A percentile compares a stretch with the other conserved stretches of the same genome.
These are phyloP conservation scores for Petunia axillaris DNA, from an alignment of 257 asterid genomes.

Conservation along the genomic window DNA sequence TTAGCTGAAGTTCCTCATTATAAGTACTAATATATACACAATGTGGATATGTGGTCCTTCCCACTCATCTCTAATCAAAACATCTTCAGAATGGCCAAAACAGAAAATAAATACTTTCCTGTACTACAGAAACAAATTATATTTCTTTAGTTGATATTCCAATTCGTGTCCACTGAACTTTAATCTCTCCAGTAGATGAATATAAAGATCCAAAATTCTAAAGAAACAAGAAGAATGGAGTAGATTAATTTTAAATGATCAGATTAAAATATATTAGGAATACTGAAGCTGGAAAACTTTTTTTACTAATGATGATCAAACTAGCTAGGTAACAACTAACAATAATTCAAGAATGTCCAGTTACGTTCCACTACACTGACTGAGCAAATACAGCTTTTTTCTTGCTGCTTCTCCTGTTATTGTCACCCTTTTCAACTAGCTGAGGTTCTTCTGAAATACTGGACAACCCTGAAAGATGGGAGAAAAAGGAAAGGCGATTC, in stretches of 20 bases:
- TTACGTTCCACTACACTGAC: constrained; percentile 17
- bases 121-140: background rate
- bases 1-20: constrained; percentile 10
- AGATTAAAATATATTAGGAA: background rate
- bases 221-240: background rate
- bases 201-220: background rate
- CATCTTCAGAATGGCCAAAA: background rate
- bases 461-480: constrained; percentile 43
- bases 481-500: background rate
- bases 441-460: constrained; percentile 57
- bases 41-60: constrained; percentile 45
- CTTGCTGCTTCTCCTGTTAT: constrained; percentile 35
- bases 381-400: constrained; percentile 14
- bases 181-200: background rate
- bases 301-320: background rate
- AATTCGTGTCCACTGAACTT: background rate
- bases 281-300: background rate
- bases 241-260: background rate
- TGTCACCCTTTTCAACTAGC: constrained; percentile 39
- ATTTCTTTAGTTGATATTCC: background rate
- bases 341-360: background rate
- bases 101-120: constrained; percentile 5
- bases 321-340: background rate
- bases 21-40: background rate
- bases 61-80: constrained; percentile 20